A percentile compares a stretch with the other conserved stretches of the same genome.
Evolutionary conservation across 805 yeast species (phyloP).

Genomic region (Candida succiphila): DNA sequence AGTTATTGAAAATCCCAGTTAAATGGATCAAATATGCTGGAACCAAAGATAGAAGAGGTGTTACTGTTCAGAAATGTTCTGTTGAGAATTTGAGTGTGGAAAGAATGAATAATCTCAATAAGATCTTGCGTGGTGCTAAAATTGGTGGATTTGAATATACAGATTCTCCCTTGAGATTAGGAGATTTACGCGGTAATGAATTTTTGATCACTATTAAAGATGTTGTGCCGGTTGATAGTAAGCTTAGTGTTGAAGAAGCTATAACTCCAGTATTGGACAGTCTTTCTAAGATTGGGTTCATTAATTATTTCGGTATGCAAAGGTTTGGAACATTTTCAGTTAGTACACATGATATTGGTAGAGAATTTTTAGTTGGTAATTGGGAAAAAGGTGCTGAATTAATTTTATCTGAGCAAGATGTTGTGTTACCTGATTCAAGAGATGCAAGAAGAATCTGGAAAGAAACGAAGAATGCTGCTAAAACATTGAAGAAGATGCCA

Average conservation of each 20-base stretch:
- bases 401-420: slow-evolving; percentile 75
- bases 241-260: slow-evolving; percentile 29
- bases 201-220: slow-evolving; percentile 80
- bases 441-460: slow-evolving; percentile 83
- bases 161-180: slow-evolving; percentile 55
- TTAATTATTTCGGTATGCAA: slow-evolving; percentile 97
- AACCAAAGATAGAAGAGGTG: slow-evolving; percentile 94
- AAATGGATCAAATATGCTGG: slow-evolving; percentile 78
- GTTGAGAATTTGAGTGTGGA: slow-evolving; percentile 61
- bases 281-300: slow-evolving; percentile 62
- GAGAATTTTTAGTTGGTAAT: slow-evolving; percentile 53
- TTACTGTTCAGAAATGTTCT: slow-evolving; percentile 78
- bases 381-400: slow-evolving; percentile 78
- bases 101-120: slow-evolving; percentile 68
- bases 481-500: slow-evolving; percentile 74
- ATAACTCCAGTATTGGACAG: slow-evolving; percentile 46
- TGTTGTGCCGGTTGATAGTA: slow-evolving; percentile 30
- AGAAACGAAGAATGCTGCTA: slow-evolving; percentile 52
- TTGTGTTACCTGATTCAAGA: slow-evolving; percentile 71
- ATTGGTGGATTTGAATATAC: slow-evolving; percentile 73
- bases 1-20: slow-evolving; percentile 65
- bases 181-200: slow-evolving; percentile 84
- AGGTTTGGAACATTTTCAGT: slow-evolving; percentile 93
- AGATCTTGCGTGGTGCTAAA: slow-evolving; percentile 63
- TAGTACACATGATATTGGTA: slow-evolving; percentile 84